Base-by-base conservation (phyloP, 2,329 filamentous ascomycete genomes). In the Aspergillus costaricaensis region DNA sequence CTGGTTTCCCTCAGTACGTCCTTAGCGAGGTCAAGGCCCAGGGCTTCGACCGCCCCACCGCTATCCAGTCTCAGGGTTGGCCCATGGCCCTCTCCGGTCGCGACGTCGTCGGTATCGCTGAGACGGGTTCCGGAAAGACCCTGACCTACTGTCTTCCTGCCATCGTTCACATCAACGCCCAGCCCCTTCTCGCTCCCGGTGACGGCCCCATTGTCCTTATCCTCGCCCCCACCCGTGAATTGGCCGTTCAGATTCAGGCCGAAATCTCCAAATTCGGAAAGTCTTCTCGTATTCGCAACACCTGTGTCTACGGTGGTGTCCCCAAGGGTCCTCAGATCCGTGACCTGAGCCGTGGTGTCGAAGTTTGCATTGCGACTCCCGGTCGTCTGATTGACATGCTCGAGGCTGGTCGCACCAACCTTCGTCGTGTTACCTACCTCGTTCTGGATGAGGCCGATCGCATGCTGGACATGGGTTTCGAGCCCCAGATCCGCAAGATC, bases 401-500 rank as follows among this genome's bases (percentile, higher is more conserved):
- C 32, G 95, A 98, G 81, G 91, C 92, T 68, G 94, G 93, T 79
- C 96, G 96, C 85, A 99, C 95, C 72, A 98, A 99, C 82, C 87
- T 99, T 65, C 94, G 94, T 68, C 92, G 95, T 78, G 93, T 98
- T 64, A 99, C 95, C 59, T 99, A 99, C 82, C 85, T 99, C 60
- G 95, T 98, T 68, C 92, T 99, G 66, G 95, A 99, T 73, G 95
- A 99, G 83, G 95, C 95, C 77, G 95, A 99, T 82, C 94, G 95
- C 75, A 99, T 99, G 95, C 85, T 99, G 77, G 95, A 99, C 82
- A 99, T 99, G 95, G 95, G 95, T 87, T 98, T 99, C 81, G 95
- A 99, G 82, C 95, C 95, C 68, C 95, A 98, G 79, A 98, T 99
- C 73, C 92, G 95, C 83, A 98, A 98, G 84, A 98, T 99, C 68